A percentile compares a stretch with the other conserved stretches of the same genome.
phyloP scores from a whole-genome alignment of 371 early-diverging fungal species.

The Zancudomyces culisetae region DNA sequence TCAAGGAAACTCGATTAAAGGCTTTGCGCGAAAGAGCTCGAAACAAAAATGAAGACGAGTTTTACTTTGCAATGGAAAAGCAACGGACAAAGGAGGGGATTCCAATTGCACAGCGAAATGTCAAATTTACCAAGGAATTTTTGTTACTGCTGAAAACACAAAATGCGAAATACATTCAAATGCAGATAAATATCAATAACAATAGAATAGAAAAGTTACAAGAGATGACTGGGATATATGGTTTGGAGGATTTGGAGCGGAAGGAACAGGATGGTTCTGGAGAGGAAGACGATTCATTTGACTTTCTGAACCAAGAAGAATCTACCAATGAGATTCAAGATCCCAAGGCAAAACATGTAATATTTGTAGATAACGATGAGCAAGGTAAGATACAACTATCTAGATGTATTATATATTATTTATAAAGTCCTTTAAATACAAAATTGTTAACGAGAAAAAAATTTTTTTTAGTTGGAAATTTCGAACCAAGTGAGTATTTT shows the following conservation, averaged over 20 bases:
- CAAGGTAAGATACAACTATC: slow-evolving; percentile 28
- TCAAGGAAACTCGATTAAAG: slow-evolving; percentile 64
- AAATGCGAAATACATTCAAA: slow-evolving; percentile 67
- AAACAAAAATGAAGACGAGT: slow-evolving; percentile 87
- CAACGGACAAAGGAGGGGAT: slow-evolving; percentile 61
- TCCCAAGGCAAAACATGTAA: slow-evolving; percentile 46
- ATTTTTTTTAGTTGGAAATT: slow-evolving; percentile 30
- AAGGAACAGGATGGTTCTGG: slow-evolving; percentile 5
- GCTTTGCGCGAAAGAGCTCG: slow-evolving; percentile 69
- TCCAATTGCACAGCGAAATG: slow-evolving; percentile 52
- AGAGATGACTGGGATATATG: slow-evolving; percentile 11
- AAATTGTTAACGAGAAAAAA: too few species aligned
- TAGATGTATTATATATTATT: background rate
- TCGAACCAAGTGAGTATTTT: slow-evolving; percentile 50
- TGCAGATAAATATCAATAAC: slow-evolving; percentile 57
- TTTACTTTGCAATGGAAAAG: slow-evolving; percentile 91
- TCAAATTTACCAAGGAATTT: slow-evolving; percentile 52
- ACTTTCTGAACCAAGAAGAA: slow-evolving; percentile 8
- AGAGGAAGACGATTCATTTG: slow-evolving; percentile 26
- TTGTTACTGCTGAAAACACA: slow-evolving; percentile 76
- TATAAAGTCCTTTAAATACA: too few species aligned
- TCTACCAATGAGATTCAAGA: slow-evolving; percentile 23
- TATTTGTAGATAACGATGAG: slow-evolving; percentile 72
- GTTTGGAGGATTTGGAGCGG: background rate
- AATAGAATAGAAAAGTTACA: slow-evolving; percentile 56